These are phyloP conservation scores for Lolium rigidum DNA, from an alignment of 176 grass and related monocot genomes.

Conservation along the genomic window DNA sequence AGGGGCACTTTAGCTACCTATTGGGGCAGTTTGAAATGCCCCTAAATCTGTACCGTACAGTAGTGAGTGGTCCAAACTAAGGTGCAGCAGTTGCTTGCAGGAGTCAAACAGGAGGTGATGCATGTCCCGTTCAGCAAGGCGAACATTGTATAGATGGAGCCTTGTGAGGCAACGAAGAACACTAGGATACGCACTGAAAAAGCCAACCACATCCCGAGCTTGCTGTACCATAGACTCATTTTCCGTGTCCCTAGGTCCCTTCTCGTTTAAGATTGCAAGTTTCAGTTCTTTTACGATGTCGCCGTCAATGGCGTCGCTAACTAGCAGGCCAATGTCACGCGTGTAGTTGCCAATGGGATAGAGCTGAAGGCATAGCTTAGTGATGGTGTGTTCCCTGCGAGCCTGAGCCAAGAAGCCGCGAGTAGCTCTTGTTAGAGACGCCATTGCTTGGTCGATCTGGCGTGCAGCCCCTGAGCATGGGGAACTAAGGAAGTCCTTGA, in stretches of 20 bases:
- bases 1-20: too few relatives aligned
- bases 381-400: neutral
- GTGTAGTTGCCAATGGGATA: neutral
- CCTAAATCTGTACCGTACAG: too few relatives aligned
- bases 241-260: neutral
- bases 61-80: conserved; percentile 20
- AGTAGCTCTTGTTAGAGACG: neutral
- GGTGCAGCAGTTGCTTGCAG: conserved; percentile 15
- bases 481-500: neutral
- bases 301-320: neutral
- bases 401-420: neutral
- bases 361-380: neutral
- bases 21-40: too few relatives aligned
- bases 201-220: neutral
- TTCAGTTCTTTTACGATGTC: neutral
- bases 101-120: neutral
- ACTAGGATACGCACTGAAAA: neutral
- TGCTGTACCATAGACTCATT: neutral
- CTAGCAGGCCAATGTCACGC: neutral
- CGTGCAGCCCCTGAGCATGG: neutral
- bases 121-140: neutral
- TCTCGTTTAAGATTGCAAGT: neutral
- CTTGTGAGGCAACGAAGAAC: conserved; percentile 12
- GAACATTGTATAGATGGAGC: neutral
- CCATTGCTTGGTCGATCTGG: conserved; percentile 12